Evolutionary conservation across 495 filamentous ascomycete genomes (phyloP).

Genomic region (Rostrohypoxylon terebratum): DNA sequence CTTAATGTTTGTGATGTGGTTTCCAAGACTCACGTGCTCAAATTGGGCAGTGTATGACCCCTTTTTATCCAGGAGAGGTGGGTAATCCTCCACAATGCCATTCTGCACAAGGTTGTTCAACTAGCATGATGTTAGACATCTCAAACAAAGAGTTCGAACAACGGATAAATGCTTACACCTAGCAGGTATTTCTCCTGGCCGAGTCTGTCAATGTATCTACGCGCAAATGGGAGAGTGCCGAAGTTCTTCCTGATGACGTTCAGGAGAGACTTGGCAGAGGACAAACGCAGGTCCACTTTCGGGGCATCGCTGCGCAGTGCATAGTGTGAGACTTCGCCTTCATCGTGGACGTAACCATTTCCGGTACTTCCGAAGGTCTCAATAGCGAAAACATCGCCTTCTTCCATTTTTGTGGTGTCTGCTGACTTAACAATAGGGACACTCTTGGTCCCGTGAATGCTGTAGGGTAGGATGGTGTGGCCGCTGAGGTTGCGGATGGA

Average conservation of each 20-base stretch:
- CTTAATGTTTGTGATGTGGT: not conserved
- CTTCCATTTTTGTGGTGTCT: slow-evolving; percentile 91
- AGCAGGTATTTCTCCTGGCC: slow-evolving; percentile 91
- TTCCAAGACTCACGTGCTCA: slow-evolving; percentile 80
- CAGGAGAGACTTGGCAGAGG: slow-evolving; percentile 83
- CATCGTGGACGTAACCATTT: slow-evolving; percentile 84
- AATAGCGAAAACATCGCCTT: slow-evolving; percentile 92
- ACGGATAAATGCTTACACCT: slow-evolving; percentile 66
- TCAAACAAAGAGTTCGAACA: not conserved
- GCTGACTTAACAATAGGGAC: slow-evolving; percentile 88
- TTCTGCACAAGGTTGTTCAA: slow-evolving; percentile 87
- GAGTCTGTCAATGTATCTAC: slow-evolving; percentile 85
- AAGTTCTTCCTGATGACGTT: slow-evolving; percentile 94
- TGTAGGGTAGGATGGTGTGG: slow-evolving; percentile 86
- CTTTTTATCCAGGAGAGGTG: slow-evolving; percentile 90
- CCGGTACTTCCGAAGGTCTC: slow-evolving; percentile 95
- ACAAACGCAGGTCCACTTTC: slow-evolving; percentile 74
- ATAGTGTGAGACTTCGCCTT: slow-evolving; percentile 86
- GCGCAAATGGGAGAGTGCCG: slow-evolving; percentile 86
- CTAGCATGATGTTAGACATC: slow-evolving; percentile 57
- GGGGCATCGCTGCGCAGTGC: slow-evolving; percentile 72
- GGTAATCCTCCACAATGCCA: slow-evolving; percentile 91
- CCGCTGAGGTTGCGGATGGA: slow-evolving; percentile 89
- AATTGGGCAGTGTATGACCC: slow-evolving; percentile 95
- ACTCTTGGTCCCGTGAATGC: slow-evolving; percentile 89